Conservation (phyloP, 2,329 filamentous ascomycete genomes). For the Fusarium longipes region DNA sequence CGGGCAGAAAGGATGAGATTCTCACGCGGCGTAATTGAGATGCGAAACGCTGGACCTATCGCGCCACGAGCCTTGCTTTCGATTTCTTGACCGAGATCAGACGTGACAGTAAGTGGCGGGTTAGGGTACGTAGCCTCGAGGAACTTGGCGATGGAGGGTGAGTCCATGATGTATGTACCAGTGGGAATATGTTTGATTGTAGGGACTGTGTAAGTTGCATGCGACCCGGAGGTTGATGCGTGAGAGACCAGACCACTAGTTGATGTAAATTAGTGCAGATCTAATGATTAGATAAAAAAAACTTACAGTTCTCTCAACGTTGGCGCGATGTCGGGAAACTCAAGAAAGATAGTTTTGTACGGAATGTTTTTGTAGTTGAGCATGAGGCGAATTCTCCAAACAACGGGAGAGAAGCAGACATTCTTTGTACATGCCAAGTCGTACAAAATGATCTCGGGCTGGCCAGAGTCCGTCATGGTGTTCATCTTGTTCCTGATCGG, state of each 20-base stretch:
- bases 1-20: conserved; percentile 10
- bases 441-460: background rate
- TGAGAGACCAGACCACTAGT: background rate
- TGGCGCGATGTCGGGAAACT: conserved; percentile 17
- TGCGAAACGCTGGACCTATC: background rate
- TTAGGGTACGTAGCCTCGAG: background rate
- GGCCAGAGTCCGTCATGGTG: background rate
- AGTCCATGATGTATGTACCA: conserved; percentile 5
- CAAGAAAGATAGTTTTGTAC: conserved; percentile 11
- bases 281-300: fast-evolving
- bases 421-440: conserved; percentile 22
- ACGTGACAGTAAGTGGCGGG: background rate
- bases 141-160: conserved; percentile 3
- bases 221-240: background rate
- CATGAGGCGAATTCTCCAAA: conserved; percentile 21
- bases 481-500: too few relatives aligned
- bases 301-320: background rate
- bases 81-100: conserved; percentile 2
- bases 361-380: conserved; percentile 21
- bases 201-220: conserved; percentile 9
- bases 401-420: conserved; percentile 8
- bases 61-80: conserved; percentile 1
- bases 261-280: fast-evolving
- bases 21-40: conserved; percentile 5
- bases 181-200: conserved; percentile 5